A percentile compares a stretch with the other conserved stretches of the same genome.
Evolutionary conservation across 2,329 filamentous ascomycete genomes (phyloP).

Genomic region (Colletotrichum salicis): DNA sequence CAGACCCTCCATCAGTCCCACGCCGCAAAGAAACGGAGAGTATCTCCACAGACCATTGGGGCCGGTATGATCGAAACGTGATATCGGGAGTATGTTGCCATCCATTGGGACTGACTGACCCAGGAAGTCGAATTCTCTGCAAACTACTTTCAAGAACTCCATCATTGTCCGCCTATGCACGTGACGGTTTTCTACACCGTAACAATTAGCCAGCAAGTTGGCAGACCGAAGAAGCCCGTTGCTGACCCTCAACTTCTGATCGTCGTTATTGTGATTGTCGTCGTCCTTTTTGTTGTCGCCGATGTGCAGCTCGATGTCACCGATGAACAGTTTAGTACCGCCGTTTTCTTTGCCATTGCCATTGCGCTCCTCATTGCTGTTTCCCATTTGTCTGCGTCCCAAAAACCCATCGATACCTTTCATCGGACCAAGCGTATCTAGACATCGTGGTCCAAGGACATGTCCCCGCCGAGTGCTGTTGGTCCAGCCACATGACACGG

Average conservation of each 20-base stretch:
- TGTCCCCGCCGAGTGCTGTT: constrained; percentile 46
- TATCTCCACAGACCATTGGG: constrained; percentile 59
- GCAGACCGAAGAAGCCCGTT: not conserved
- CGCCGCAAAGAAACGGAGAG: constrained; percentile 60
- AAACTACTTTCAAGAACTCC: not conserved
- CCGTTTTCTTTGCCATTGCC: not conserved
- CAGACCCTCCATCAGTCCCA: constrained; percentile 56
- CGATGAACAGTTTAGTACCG: not conserved
- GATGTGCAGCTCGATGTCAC: too few relatives aligned
- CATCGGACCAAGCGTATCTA: constrained; percentile 47
- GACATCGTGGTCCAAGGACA: constrained; percentile 45
- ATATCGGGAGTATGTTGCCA: constrained; percentile 46
- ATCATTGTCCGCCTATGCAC: not conserved
- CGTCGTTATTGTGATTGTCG: too few relatives aligned
- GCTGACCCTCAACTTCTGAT: too few relatives aligned
- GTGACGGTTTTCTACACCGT: not conserved
- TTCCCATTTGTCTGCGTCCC: constrained; percentile 46
- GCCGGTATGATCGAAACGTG: constrained; percentile 53
- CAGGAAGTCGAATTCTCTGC: not conserved
- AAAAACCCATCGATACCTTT: constrained; percentile 57
- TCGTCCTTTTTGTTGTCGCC: too few relatives aligned
- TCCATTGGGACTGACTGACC: not conserved
- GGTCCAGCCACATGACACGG: constrained; percentile 56
- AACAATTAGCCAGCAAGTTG: not conserved
- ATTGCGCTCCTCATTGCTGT: not conserved